phyloP scores from a whole-genome alignment of 331 rosid species.

The Quercus lobata region DNA sequence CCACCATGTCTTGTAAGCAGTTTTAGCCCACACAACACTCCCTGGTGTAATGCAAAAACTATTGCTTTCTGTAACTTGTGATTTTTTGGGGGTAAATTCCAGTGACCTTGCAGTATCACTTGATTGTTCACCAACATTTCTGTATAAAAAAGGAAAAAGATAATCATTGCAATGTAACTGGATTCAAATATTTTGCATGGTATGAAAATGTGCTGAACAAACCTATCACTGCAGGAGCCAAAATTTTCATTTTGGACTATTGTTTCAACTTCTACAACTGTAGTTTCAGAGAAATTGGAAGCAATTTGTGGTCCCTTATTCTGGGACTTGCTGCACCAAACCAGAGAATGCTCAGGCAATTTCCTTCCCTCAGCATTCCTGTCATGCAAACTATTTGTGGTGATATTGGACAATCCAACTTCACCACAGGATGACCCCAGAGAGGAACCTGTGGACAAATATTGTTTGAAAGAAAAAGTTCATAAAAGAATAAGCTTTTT shows the following conservation, averaged over 20 bases:
- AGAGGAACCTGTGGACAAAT: constrained; percentile 35
- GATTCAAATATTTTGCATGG: constrained; percentile 1
- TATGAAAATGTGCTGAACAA: constrained; percentile 4
- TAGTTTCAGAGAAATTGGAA: constrained; percentile 31
- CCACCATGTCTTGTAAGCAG: constrained; percentile 43
- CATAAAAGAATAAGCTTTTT: neutral
- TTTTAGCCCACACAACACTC: constrained; percentile 48
- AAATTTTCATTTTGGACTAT: constrained; percentile 18
- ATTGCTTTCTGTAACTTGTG: constrained; percentile 37
- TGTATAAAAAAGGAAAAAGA: constrained; percentile 16
- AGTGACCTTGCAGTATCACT: constrained; percentile 22
- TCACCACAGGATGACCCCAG: constrained; percentile 41
- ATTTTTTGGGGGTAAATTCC: constrained; percentile 30
- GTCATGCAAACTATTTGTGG: constrained; percentile 28
- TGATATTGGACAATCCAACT: constrained; percentile 26
- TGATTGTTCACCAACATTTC: constrained; percentile 28
- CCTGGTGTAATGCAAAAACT: constrained; percentile 39
- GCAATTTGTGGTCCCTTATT: constrained; percentile 33
- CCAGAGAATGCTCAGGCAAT: constrained; percentile 22
- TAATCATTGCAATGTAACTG: constrained; percentile 4
- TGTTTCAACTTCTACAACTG: constrained; percentile 30
- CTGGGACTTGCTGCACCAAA: constrained; percentile 34
- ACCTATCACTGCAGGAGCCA: constrained; percentile 34
- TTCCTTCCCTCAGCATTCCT: constrained; percentile 25
- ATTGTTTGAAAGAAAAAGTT: constrained; percentile 9